Conservation (phyloP, 2,329 filamentous ascomycete species). For the Plectosphaerella sp. region DNA sequence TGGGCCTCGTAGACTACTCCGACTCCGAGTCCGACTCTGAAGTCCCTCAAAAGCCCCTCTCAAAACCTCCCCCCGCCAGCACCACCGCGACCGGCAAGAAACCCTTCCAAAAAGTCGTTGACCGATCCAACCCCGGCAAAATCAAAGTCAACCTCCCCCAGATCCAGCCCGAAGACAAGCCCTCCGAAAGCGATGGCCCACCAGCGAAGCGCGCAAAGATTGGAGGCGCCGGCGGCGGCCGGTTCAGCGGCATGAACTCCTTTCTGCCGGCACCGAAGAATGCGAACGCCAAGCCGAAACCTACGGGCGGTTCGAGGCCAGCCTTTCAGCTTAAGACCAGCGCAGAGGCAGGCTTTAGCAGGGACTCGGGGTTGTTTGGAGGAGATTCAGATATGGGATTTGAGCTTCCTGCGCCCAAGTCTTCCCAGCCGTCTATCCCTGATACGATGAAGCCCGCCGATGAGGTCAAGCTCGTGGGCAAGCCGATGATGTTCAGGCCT, state of each 20-base stretch:
- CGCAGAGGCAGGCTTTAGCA: constrained; percentile 74
- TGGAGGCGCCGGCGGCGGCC: constrained; percentile 40
- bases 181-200: constrained; percentile 43
- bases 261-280: constrained; percentile 82
- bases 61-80: constrained; percentile 20
- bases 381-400: constrained; percentile 16
- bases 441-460: constrained; percentile 54
- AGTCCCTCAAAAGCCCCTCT: constrained; percentile 18
- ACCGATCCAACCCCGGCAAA: constrained; percentile 75
- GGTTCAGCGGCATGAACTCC: constrained; percentile 79
- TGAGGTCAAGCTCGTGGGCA: constrained; percentile 67
- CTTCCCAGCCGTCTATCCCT: constrained; percentile 41
- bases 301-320: constrained; percentile 18
- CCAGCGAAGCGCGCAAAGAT: constrained; percentile 69
- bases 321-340: constrained; percentile 73
- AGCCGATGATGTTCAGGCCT: constrained; percentile 83
- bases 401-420: constrained; percentile 35
- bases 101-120: constrained; percentile 73
- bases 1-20: constrained; percentile 80
- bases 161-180: constrained; percentile 27
- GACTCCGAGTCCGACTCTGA: constrained; percentile 64
- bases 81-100: constrained; percentile 36
- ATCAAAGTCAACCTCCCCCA: constrained; percentile 76
- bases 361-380: constrained; percentile 34
- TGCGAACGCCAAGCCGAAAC: constrained; percentile 27